Evolutionary conservation across 306 rosid genomes (phyloP), one percentile per base, ranked within the genome.

Genomic region (Ziziphus jujuba): DNA sequence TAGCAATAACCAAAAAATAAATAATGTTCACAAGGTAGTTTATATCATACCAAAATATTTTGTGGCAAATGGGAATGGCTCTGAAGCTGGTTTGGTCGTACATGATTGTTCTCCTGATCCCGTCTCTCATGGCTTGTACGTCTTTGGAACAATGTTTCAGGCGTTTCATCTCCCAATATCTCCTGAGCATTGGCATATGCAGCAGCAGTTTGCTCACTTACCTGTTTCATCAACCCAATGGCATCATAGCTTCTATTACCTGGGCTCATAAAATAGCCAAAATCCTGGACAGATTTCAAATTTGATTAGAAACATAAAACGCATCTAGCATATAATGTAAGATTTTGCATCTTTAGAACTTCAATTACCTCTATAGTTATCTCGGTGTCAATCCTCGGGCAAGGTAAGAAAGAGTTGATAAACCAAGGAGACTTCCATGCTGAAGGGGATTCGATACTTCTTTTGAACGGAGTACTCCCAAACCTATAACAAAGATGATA

Each of bases 371-470:
- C 97, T 20, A 95, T 79, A 43, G 99, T 72, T 55, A 93, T 85
- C 57, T 93, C 99, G 58, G 89, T 80, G 63, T 90, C 97, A 70
- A 86, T 60, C 78, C 90, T 86, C 33, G 96, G 87, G 67, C 92
- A 86, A 28, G 91, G 71, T 61, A 90, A 44, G 65, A 90, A 85
- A 8, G 99, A 84, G 72, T 84, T 85, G 61, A 90, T 28, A 58
- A 90, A 84, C 99, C 97, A 87, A 16, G 99, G 99, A 17, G 98
- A 93, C 75, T 83, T 93, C 98, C 98, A 93, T 48, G 96, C 89
- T 0, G 98, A 88, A 71, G 98, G 98, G 44, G 98, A 93, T 72
- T 93, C 99, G 0, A 90, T 74, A 84, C 99, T 88, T 84, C 96
- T 83, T 78, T 82, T 85, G 75, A 78, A 91, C 15, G 97, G 97